phyloP scores from a whole-genome alignment of 1,284 basidiomycete genomes.

The Marasmius oreades region DNA sequence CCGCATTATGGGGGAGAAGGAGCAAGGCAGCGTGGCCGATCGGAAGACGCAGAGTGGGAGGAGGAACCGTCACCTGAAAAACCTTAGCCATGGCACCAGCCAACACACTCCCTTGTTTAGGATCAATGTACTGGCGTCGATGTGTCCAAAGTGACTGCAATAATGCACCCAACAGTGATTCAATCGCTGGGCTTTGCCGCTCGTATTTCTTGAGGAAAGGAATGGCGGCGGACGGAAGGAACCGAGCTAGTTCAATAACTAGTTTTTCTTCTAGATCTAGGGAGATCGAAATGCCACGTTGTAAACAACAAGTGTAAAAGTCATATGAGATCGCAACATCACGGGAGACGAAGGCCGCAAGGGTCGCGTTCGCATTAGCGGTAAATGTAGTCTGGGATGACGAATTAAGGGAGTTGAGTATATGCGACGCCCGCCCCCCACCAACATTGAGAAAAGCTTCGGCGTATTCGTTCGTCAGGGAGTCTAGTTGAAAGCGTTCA shows the following conservation, averaged over 20 bases:
- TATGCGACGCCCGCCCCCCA: slow-evolving; percentile 19
- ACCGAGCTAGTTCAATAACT: slow-evolving; percentile 20
- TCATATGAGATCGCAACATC: slow-evolving; percentile 1
- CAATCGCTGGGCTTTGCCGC: neutral
- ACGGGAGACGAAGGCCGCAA: slow-evolving; percentile 5
- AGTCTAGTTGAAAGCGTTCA: slow-evolving; percentile 20
- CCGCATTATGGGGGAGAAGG: slow-evolving; percentile 27
- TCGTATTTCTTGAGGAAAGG: neutral
- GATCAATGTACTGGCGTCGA: neutral
- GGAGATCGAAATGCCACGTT: slow-evolving; percentile 13
- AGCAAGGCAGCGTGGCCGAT: slow-evolving; percentile 35
- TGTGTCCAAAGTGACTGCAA: neutral
- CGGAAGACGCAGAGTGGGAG: slow-evolving; percentile 27
- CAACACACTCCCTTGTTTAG: neutral
- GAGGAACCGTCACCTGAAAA: slow-evolving; percentile 24
- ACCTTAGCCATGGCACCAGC: slow-evolving; percentile 6
- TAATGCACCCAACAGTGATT: neutral
- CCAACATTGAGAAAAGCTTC: slow-evolving; percentile 20
- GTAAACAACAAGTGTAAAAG: slow-evolving; percentile 15
- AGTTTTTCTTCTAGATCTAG: neutral
- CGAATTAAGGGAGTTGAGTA: slow-evolving; percentile 18
- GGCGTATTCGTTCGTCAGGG: slow-evolving; percentile 25
- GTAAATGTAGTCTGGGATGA: slow-evolving; percentile 3
- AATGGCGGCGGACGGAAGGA: slow-evolving; percentile 4
- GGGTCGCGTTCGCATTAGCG: slow-evolving; percentile 12